Conservation (phyloP, 2,329 filamentous ascomycete species). For the Cladosporium sp. region DNA sequence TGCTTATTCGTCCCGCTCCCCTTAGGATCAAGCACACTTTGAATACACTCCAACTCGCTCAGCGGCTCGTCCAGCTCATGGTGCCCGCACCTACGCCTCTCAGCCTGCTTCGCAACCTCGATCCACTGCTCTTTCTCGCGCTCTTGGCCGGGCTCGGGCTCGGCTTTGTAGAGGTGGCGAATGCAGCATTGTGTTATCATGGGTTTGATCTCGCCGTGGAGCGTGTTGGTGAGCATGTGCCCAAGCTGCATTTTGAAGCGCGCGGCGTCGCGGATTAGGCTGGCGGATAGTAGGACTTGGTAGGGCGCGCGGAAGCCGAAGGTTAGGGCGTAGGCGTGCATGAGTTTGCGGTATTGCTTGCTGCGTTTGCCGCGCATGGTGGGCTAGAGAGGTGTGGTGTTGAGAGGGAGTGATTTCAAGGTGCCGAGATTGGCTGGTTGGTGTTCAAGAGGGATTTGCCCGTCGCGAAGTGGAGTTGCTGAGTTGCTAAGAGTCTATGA, state of each 20-base stretch:
- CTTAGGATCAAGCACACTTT: conserved; percentile 75
- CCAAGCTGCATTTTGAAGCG: conserved; percentile 88
- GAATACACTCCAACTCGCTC: conserved; percentile 64
- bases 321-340: conserved; percentile 82
- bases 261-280: conserved; percentile 76
- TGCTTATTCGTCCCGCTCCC: conserved; percentile 68
- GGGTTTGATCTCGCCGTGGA: conserved; percentile 81
- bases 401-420: background rate
- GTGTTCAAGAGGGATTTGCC: background rate
- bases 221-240: conserved; percentile 69
- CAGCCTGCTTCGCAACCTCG: conserved; percentile 67
- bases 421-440: background rate
- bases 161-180: conserved; percentile 64
- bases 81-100: conserved; percentile 74
- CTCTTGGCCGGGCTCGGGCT: conserved; percentile 19
- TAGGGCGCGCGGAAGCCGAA: conserved; percentile 94
- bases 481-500: too few relatives aligned
- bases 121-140: conserved; percentile 56
- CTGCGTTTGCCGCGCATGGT: conserved; percentile 65
- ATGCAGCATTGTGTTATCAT: conserved; percentile 82
- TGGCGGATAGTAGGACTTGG: conserved; percentile 83
- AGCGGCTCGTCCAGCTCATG: conserved; percentile 70
- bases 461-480: background rate
- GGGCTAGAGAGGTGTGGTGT: conserved; percentile 22
- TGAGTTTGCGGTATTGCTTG: conserved; percentile 82